A percentile compares a stretch with the other conserved stretches of the same genome.
Conservation (phyloP, 192 early-diverging fungal genomes). For the Rhizophlyctis rosea region DNA sequence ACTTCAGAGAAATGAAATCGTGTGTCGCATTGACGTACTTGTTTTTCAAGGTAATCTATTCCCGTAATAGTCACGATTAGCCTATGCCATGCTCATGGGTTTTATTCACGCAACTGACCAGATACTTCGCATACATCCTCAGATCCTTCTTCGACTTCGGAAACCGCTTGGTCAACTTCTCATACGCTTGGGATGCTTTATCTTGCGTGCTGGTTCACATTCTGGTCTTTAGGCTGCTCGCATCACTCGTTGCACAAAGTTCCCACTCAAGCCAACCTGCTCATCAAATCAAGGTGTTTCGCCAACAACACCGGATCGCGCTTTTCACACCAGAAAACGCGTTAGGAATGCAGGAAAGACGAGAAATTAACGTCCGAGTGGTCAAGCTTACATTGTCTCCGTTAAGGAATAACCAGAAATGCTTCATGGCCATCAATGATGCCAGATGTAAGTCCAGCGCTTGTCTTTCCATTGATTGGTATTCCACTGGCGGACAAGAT, state of each 20-base stretch:
- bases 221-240: no score
- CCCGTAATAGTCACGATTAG: no score
- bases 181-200: neutral
- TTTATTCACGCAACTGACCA: neutral
- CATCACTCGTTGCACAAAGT: no score
- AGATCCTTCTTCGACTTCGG: slow-evolving; percentile 3
- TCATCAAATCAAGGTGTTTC: neutral
- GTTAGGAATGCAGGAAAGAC: no score
- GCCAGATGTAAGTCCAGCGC: slow-evolving; percentile 4
- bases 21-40: no score
- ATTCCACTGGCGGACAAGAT: no score
- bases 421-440: slow-evolving; percentile 6
- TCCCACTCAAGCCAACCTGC: neutral
- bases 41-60: no score
- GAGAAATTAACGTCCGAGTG: no score
- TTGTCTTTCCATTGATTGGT: slow-evolving; percentile 10
- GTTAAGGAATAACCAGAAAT: slow-evolving; percentile 1
- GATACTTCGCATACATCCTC: slow-evolving; percentile 6
- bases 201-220: neutral
- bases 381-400: neutral
- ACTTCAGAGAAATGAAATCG: no score
- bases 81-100: no score
- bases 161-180: neutral
- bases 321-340: no score
- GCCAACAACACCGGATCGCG: neutral